phyloP scores from a whole-genome alignment of 495 filamentous ascomycete species.

The Penicillium silybi region DNA sequence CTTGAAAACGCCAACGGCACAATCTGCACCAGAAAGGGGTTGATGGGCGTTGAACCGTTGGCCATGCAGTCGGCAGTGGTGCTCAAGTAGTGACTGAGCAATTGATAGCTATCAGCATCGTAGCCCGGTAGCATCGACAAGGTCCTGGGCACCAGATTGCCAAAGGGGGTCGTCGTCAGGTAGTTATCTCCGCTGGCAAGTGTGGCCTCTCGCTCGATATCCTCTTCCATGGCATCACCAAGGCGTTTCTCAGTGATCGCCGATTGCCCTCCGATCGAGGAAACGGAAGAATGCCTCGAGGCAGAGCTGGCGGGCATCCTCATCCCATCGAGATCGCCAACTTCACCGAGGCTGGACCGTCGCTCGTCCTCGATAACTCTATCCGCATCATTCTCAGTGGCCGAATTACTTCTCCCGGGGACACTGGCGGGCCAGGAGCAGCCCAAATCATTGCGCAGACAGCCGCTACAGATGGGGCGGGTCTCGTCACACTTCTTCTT shows the following conservation, averaged over 20 bases:
- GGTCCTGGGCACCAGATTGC: conserved; percentile 24
- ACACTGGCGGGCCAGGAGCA: conserved; percentile 31
- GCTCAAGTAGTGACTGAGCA: conserved; percentile 35
- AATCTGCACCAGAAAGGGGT: conserved; percentile 37
- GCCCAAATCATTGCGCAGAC: conserved; percentile 34
- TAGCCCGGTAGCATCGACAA: conserved; percentile 35
- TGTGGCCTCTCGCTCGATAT: conserved; percentile 2
- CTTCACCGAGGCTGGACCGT: conserved; percentile 3
- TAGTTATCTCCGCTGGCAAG: not conserved
- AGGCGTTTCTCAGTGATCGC: not conserved
- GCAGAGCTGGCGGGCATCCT: conserved; percentile 4
- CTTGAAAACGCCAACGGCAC: conserved; percentile 38
- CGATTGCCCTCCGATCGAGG: conserved; percentile 14
- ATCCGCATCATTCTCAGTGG: not conserved
- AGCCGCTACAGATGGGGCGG: conserved; percentile 65
- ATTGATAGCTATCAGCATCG: conserved; percentile 29
- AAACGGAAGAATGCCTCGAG: conserved; percentile 16
- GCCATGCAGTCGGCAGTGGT: conserved; percentile 39
- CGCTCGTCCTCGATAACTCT: not conserved
- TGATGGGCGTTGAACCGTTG: conserved; percentile 35
- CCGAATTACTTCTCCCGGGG: conserved; percentile 14
- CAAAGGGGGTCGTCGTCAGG: conserved; percentile 8
- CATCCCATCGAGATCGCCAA: conserved; percentile 12
- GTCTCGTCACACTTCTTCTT: conserved; percentile 93
- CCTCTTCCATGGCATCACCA: not conserved